A percentile compares a stretch with the other conserved stretches of the same genome.
Conservation (phyloP, 192 early-diverging fungal genomes). For the Linnemannia zychae region DNA sequence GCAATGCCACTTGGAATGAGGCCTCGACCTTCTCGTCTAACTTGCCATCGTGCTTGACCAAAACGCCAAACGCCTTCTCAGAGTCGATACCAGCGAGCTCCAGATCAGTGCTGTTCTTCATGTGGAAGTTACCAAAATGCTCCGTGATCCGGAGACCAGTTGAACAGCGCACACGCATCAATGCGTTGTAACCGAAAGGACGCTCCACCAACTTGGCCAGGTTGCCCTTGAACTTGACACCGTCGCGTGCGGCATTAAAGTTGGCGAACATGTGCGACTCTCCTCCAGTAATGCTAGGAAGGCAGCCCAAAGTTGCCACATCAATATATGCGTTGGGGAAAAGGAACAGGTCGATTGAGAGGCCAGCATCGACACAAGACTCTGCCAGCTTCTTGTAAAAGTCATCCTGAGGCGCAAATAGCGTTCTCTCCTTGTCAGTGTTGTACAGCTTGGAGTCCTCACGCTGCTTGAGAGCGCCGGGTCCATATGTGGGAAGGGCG, state of each 20-base stretch:
- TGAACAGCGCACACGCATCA: slow-evolving; percentile 91
- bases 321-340: slow-evolving; percentile 93
- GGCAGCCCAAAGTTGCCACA: slow-evolving; percentile 84
- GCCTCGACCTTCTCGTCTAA: slow-evolving; percentile 87
- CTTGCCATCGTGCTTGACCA: slow-evolving; percentile 90
- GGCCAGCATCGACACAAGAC: slow-evolving; percentile 84
- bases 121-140: slow-evolving; percentile 94
- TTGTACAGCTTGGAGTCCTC: slow-evolving; percentile 93
- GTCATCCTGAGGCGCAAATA: slow-evolving; percentile 89
- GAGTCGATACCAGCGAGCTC: slow-evolving; percentile 92
- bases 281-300: slow-evolving; percentile 91
- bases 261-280: slow-evolving; percentile 85
- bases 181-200: slow-evolving; percentile 88
- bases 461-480: slow-evolving; percentile 87
- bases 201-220: slow-evolving; percentile 78
- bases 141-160: slow-evolving; percentile 89
- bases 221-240: slow-evolving; percentile 79
- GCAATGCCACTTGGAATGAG: slow-evolving; percentile 91
- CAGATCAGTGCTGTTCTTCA: slow-evolving; percentile 93
- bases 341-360: slow-evolving; percentile 91
- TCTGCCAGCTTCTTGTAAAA: slow-evolving; percentile 89
- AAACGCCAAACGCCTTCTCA: slow-evolving; percentile 85
- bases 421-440: slow-evolving; percentile 90
- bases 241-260: slow-evolving; percentile 84
- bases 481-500: slow-evolving; percentile 87